phyloP scores from a whole-genome alignment of 225 moss, liverwort and hornwort genomes.

The Takakia lepidozioides region DNA sequence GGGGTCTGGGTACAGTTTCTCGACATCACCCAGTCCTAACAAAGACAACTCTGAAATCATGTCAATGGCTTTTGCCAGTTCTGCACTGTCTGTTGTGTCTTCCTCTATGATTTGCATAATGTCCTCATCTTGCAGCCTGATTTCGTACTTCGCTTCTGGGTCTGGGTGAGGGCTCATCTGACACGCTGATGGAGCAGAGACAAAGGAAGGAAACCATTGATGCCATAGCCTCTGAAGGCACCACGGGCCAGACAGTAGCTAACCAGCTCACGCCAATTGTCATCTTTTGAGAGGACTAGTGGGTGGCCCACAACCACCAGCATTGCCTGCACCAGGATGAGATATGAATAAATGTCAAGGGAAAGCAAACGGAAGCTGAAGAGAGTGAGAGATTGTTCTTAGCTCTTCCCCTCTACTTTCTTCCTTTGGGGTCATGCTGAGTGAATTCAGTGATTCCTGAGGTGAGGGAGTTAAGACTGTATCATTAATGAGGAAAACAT shows the following conservation, averaged over 20 bases:
- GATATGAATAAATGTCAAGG: no score
- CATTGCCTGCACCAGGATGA: slow-evolving; percentile 65
- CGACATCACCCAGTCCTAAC: slow-evolving; percentile 46
- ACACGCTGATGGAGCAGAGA: neutral
- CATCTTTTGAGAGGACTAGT: slow-evolving; percentile 41
- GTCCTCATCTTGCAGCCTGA: no score
- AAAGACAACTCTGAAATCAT: slow-evolving; percentile 54
- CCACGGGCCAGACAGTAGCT: slow-evolving; percentile 40
- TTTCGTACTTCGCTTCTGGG: slow-evolving; percentile 7
- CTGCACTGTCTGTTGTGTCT: slow-evolving; percentile 19
- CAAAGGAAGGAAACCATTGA: slow-evolving; percentile 22
- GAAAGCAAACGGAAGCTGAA: no score
- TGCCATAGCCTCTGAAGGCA: slow-evolving; percentile 61
- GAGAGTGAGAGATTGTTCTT: no score
- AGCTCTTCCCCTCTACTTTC: no score
- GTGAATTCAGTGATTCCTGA: no score
- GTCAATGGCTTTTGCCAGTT: slow-evolving; percentile 30
- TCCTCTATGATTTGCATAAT: no score
- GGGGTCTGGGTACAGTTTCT: slow-evolving; percentile 40
- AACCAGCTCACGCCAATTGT: slow-evolving; percentile 55
- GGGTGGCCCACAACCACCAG: slow-evolving; percentile 68
- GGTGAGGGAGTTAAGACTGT: no score
- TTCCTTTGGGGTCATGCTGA: no score
- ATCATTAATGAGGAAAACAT: no score
- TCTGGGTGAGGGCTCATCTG: slow-evolving; percentile 2